phyloP scores from a whole-genome alignment of 441 rosid genomes.

The Gossypium gossypioides region DNA sequence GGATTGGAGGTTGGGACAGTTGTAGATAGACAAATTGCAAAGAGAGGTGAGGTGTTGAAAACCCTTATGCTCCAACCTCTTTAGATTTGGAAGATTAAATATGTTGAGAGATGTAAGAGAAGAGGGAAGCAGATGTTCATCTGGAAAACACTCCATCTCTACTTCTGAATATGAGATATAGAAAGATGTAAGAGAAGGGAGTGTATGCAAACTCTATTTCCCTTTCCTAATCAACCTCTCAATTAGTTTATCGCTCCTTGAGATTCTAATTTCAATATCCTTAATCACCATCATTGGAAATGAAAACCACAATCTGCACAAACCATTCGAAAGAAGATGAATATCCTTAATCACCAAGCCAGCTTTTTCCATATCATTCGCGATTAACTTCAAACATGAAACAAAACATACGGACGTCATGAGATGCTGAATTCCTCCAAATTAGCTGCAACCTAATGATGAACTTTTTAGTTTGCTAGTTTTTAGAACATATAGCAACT shows the following conservation, averaged over 20 bases:
- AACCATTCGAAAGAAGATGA: too few relatives aligned
- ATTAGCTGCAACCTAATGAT: too few relatives aligned
- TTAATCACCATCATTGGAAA: too few relatives aligned
- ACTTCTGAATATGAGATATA: neutral
- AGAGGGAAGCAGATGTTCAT: neutral
- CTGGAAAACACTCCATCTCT: neutral
- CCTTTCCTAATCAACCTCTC: neutral
- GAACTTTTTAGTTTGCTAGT: too few relatives aligned
- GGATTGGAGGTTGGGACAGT: neutral
- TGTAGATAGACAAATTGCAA: neutral
- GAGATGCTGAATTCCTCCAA: too few relatives aligned
- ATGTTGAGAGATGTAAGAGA: neutral
- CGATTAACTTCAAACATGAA: too few relatives aligned
- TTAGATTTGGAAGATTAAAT: neutral
- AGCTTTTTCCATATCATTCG: too few relatives aligned
- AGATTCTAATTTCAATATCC: too few relatives aligned
- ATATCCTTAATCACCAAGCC: too few relatives aligned
- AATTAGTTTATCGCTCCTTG: neutral
- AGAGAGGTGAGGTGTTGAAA: neutral
- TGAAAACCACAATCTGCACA: too few relatives aligned
- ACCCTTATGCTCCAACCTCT: neutral
- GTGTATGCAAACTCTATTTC: neutral
- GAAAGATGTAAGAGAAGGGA: neutral
- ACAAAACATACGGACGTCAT: too few relatives aligned
- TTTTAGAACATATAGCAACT: too few relatives aligned